Base-by-base conservation (phyloP, 176 grass and related monocot genomes). In the Pharus latifolius region DNA sequence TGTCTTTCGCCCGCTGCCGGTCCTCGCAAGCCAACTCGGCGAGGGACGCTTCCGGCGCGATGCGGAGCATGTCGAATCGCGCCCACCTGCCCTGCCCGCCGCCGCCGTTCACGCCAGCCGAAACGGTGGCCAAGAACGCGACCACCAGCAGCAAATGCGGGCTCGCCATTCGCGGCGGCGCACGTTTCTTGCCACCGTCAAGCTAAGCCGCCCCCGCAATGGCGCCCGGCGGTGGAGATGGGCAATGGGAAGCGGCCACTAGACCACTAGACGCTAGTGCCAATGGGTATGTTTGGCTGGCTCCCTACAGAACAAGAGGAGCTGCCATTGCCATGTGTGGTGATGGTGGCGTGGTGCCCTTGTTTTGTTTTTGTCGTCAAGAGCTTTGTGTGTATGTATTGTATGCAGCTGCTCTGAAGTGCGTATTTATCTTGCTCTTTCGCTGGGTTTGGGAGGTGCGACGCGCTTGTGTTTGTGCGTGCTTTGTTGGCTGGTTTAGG, bases 361-460 rank as follows among this genome's bases (percentile, higher is more conserved):
- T 16, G 76, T 20, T n/a, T 23, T 19, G 49, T 19, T 70, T 64
- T 76, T 24, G 56, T 9, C 49, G 70, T 63, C 58, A 51, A 41
- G 83, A 32, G 65, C 49, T 17, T 63, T 40, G 83, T 80, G 71
- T 59, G 53, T 44, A 46, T 73, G 3, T 59, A n/a, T n/a, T n/a
- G 69, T 62, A n/a, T 14, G 73, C 16, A 20, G 54, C 64, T 27
- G 83, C 77, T 67, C 71, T 44, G 71, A 49, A 65, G 65, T 65
- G 77, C 83, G 77, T 45, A 86, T 86, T 86, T 86, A 81, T 81
- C 77, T 70, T 53, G 68, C 24, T 60, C 13, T 9, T 56, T n/a
- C n/a, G n/a, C n/a, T n/a, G n/a, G n/a, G 17, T 22, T 28, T 3
- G 47, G 30, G 49, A 26, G 40, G 23, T 51, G 33, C 33, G 56